Conservation (phyloP, 768 basidiomycete species). For the Lyophyllum decastes region DNA sequence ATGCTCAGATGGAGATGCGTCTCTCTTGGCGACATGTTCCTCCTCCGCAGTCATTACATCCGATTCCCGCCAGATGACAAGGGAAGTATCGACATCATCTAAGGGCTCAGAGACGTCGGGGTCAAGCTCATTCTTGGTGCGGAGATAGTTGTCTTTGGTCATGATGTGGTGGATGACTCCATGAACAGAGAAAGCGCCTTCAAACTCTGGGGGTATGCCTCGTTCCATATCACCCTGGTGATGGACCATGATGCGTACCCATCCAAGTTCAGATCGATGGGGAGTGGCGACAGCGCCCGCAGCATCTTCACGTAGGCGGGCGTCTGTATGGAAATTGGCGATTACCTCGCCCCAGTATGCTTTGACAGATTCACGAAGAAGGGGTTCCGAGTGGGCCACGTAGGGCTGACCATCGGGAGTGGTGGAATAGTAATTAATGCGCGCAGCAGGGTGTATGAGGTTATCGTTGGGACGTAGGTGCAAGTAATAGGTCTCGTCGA, state of each 20-base stretch:
- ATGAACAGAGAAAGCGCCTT: slow-evolving; percentile 73
- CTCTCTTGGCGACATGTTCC: slow-evolving; percentile 34
- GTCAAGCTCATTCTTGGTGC: slow-evolving; percentile 59
- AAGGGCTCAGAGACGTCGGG: slow-evolving; percentile 42
- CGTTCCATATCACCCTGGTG: slow-evolving; percentile 52
- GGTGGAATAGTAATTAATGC: slow-evolving; percentile 64
- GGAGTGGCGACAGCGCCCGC: slow-evolving; percentile 50
- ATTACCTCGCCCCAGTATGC: slow-evolving; percentile 81
- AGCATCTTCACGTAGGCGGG: slow-evolving; percentile 63
- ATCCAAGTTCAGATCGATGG: slow-evolving; percentile 59
- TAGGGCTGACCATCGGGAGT: slow-evolving; percentile 50
- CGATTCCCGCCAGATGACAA: slow-evolving; percentile 78
- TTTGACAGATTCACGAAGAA: slow-evolving; percentile 63
- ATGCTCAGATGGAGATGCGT: slow-evolving; percentile 25
- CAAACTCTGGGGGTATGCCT: slow-evolving; percentile 59
- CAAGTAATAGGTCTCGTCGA: slow-evolving; percentile 65
- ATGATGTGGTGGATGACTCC: slow-evolving; percentile 72
- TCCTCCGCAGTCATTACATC: slow-evolving; percentile 63
- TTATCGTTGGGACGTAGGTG: slow-evolving; percentile 79
- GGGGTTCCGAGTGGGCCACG: slow-evolving; percentile 55
- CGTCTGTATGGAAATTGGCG: slow-evolving; percentile 48
- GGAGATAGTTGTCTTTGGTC: slow-evolving; percentile 70
- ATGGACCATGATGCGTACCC: slow-evolving; percentile 79
- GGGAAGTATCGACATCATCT: slow-evolving; percentile 44
- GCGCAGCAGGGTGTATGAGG: slow-evolving; percentile 77